A percentile compares a stretch with the other conserved stretches of the same genome.
Evolutionary conservation across 164 flowering plant genomes (phyloP).

Genomic region (Vitis vinifera): DNA sequence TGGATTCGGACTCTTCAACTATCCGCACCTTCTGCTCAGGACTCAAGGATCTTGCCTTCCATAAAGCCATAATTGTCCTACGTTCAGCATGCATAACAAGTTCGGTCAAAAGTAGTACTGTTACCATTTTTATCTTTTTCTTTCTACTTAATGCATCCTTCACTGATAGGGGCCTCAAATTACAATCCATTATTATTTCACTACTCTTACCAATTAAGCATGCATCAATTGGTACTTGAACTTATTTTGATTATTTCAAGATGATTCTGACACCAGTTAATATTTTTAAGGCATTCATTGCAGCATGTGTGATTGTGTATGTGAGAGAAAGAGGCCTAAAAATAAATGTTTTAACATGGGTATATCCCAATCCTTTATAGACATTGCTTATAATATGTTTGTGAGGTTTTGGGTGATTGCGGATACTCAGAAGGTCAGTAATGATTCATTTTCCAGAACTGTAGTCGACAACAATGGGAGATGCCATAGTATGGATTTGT

Average conservation of each 20-base stretch:
- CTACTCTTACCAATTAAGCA: not conserved
- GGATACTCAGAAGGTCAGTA: too few relatives aligned
- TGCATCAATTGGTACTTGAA: not conserved
- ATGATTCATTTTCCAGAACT: too few relatives aligned
- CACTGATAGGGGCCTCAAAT: too few relatives aligned
- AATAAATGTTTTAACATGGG: too few relatives aligned
- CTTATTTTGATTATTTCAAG: not conserved
- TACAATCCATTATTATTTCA: not conserved
- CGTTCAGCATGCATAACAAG: conserved; percentile 1
- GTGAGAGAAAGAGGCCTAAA: not conserved
- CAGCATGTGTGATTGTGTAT: not conserved
- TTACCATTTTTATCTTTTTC: too few relatives aligned
- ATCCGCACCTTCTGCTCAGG: conserved; percentile 95
- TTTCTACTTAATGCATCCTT: too few relatives aligned
- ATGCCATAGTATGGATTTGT: too few relatives aligned
- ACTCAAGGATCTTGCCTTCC: conserved; percentile 84
- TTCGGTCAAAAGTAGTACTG: not conserved
- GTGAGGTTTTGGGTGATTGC: too few relatives aligned
- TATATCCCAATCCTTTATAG: too few relatives aligned
- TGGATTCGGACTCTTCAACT: conserved; percentile 70
- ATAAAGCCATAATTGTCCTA: conserved; percentile 95
- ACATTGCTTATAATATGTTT: too few relatives aligned
- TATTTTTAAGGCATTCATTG: not conserved
- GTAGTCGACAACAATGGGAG: too few relatives aligned
- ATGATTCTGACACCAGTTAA: not conserved